These are phyloP conservation scores for Chlamydomonas incerta DNA, from an alignment of 139 green algal genomes.

Conservation along the genomic window DNA sequence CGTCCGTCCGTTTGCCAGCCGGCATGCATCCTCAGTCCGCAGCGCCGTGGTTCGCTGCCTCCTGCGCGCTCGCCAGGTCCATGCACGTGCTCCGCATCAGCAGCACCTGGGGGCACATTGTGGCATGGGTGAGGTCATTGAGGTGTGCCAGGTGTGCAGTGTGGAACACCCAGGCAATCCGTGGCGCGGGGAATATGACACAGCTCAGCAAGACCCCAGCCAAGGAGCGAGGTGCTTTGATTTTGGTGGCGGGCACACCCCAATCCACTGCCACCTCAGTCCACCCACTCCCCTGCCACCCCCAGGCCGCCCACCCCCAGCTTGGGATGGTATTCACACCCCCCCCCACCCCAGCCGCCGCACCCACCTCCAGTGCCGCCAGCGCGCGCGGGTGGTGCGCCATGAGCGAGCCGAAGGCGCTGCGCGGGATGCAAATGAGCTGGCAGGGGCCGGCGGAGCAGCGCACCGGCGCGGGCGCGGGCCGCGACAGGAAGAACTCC, in stretches of 20 bases:
- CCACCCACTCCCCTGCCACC: too few relatives aligned
- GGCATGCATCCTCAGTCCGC: too few relatives aligned
- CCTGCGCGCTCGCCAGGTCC: constrained; percentile 31
- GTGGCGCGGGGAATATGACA: not conserved
- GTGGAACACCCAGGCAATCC: too few relatives aligned
- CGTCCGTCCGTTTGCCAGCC: too few relatives aligned
- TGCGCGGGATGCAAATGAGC: constrained; percentile 19
- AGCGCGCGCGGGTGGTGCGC: constrained; percentile 32
- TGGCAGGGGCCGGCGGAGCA: not conserved
- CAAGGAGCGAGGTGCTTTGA: too few relatives aligned
- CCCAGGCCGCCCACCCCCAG: not conserved
- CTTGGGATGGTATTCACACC: too few relatives aligned
- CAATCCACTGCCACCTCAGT: too few relatives aligned
- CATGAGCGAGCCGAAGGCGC: constrained; percentile 12
- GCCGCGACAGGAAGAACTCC: constrained; percentile 52
- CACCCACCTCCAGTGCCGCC: constrained; percentile 34
- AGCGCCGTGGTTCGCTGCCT: constrained; percentile 17
- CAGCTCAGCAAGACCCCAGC: too few relatives aligned
- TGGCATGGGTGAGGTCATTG: too few relatives aligned
- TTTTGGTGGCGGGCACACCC: too few relatives aligned
- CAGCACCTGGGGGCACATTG: not conserved
- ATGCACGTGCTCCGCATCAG: constrained; percentile 13
- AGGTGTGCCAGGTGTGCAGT: too few relatives aligned
- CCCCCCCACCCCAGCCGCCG: not conserved
- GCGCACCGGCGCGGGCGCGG: constrained; percentile 27